These are phyloP conservation scores for Gelatoporia subvermispora DNA, from an alignment of 768 basidiomycete genomes.

Conservation along the genomic window DNA sequence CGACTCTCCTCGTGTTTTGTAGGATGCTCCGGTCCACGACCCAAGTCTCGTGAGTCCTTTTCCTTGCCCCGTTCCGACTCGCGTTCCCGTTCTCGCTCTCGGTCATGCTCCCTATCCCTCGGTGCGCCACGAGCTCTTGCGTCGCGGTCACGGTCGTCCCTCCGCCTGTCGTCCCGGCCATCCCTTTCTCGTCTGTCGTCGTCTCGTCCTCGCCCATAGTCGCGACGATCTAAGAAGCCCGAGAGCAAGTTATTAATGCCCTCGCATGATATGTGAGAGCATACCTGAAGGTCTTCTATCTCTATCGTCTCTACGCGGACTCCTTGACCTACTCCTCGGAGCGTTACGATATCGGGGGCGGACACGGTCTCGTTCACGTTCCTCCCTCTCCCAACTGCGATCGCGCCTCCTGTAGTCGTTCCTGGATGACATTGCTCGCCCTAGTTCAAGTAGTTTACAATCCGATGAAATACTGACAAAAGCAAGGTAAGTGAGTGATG, in stretches of 20 bases:
- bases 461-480: too few species aligned
- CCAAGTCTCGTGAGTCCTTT: slow-evolving; percentile 33
- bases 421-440: slow-evolving; percentile 25
- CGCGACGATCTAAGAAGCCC: slow-evolving; percentile 8
- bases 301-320: slow-evolving; percentile 12
- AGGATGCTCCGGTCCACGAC: slow-evolving; percentile 25
- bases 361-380: slow-evolving; percentile 6
- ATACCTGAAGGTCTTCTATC: slow-evolving; percentile 11
- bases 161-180: slow-evolving; percentile 11
- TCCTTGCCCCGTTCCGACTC: slow-evolving; percentile 33
- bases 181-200: slow-evolving; percentile 15
- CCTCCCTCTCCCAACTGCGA: slow-evolving; percentile 23
- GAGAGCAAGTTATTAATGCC: neutral
- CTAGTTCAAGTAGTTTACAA: too few species aligned
- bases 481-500: too few species aligned
- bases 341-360: too few species aligned
- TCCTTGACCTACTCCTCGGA: slow-evolving; percentile 17
- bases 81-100: slow-evolving; percentile 13
- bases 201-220: slow-evolving; percentile 9
- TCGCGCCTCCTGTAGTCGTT: slow-evolving; percentile 27
- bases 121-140: neutral
- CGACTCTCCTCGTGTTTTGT: slow-evolving; percentile 3
- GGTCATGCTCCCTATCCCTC: slow-evolving; percentile 3
- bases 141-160: slow-evolving; percentile 10
- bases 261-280: neutral